Percentiles rank a stretch among this genome's conserved stretches.
Evolutionary conservation across 495 filamentous ascomycete genomes (phyloP).

Genomic region (Daldinia vernicosa): DNA sequence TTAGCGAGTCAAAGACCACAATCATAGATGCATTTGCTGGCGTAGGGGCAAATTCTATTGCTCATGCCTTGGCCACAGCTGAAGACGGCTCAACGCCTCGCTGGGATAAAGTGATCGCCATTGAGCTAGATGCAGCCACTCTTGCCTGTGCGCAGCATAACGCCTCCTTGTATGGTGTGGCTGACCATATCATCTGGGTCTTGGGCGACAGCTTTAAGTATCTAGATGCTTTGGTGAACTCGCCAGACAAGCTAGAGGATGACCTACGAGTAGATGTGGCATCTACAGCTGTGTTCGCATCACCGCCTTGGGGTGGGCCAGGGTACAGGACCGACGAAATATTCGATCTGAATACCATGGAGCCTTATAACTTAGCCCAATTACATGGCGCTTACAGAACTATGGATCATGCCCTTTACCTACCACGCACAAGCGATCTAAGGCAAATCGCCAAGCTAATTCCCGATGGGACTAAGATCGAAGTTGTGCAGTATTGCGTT

Average conservation of each 20-base stretch:
- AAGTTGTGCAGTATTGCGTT: constrained; percentile 91
- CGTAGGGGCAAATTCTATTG: constrained; percentile 93
- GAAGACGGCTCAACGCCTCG: constrained; percentile 47
- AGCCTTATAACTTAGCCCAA: constrained; percentile 76
- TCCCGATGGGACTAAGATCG: constrained; percentile 56
- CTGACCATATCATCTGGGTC: constrained; percentile 81
- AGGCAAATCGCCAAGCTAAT: constrained; percentile 77
- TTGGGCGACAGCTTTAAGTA: constrained; percentile 80
- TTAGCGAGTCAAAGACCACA: constrained; percentile 55
- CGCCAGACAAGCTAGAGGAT: constrained; percentile 43
- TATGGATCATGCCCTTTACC: constrained; percentile 72
- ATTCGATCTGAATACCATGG: constrained; percentile 87
- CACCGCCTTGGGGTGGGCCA: constrained; percentile 95
- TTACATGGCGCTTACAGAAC: constrained; percentile 67
- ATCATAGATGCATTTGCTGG: constrained; percentile 91
- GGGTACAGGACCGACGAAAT: constrained; percentile 78
- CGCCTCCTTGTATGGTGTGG: constrained; percentile 85
- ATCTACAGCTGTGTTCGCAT: constrained; percentile 78
- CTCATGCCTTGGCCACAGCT: constrained; percentile 76
- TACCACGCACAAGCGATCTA: constrained; percentile 89
- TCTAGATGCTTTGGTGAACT: constrained; percentile 45
- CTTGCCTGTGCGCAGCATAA: constrained; percentile 93
- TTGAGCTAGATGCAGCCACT: constrained; percentile 80
- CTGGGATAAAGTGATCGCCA: constrained; percentile 84
- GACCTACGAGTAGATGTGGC: constrained; percentile 47